A percentile compares a stretch with the other conserved stretches of the same genome.
Conservation (phyloP, 345 rosid species). For the Citrus hindsii region DNA sequence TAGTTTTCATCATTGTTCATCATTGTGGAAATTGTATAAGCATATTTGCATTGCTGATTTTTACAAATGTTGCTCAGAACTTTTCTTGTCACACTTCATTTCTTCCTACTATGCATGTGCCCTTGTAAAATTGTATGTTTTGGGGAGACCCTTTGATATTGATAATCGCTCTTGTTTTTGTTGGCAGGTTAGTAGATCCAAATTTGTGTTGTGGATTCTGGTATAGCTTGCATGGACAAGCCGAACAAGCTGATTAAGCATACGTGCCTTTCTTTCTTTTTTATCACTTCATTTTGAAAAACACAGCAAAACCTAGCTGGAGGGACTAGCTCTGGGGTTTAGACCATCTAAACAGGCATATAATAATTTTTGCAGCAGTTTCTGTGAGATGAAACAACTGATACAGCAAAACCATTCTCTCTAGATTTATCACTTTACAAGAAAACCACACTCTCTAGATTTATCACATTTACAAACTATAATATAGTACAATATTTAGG, state of each 20-base stretch:
- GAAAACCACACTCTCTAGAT: neutral
- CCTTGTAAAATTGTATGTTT: neutral
- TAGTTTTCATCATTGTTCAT: neutral
- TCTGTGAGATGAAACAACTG: neutral
- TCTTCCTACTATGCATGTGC: neutral
- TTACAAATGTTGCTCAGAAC: neutral
- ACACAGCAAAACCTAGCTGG: neutral
- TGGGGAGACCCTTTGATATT: neutral
- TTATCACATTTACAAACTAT: neutral
- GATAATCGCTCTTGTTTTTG: neutral
- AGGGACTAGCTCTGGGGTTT: neutral
- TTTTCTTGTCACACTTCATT: neutral
- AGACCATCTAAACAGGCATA: neutral
- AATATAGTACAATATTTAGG: neutral
- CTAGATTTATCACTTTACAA: neutral
- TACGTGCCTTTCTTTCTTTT: neutral
- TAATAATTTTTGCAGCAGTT: neutral
- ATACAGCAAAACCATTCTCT: neutral
- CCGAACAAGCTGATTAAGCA: neutral
- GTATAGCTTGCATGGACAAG: neutral
- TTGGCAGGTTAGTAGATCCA: constrained; percentile 7
- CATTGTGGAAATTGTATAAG: neutral
- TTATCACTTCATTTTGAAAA: neutral
- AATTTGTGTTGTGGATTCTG: neutral
- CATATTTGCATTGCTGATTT: neutral